Base-by-base conservation (phyloP, 345 rosid genomes). In the Linum lewisii region DNA sequence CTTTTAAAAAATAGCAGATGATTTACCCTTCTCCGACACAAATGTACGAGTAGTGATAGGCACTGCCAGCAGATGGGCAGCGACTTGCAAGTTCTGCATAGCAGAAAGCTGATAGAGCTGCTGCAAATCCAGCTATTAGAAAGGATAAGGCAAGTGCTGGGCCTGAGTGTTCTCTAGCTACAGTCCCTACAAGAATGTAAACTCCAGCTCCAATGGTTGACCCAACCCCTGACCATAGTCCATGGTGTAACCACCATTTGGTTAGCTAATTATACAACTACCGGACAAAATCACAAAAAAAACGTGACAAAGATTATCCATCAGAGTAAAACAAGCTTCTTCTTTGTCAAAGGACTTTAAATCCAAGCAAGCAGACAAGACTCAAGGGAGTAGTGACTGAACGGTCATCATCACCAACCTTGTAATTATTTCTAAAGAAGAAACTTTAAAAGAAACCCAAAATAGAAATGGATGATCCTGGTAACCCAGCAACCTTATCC, bases 1-100 rank as follows among this genome's bases (percentile, higher is more conserved):
- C 4, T 42, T 42, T 7, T 7, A 11, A 11, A 42, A 11, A 42
- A 16, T 16, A 11, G 47, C 9, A 42, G 47, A 42, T 42, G 15
- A 42, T 42, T 42, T 73, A 93, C 99, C 95, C 88, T 80, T 93
- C 99, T 60, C 99, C 99, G 6, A 85, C 77, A 67, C 97, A 93
- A 29, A 93, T 85, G 77, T 93, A 93, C 0, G 99, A 66, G 74
- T 89, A 93, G 53, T 93, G 99, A 79, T 93, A 93, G 57, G 99
- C 99, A 78, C 99, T 93, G 63, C 99, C 99, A 63, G 99, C 99
- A 61, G 99, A 93, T 2, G 99, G 99, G 65, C 95, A 93, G 0
- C 97, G 91, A 69, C 85, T 74, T 55, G 97, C 86, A 53, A 93
- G 94, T 75, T 93, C 99, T 0, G 99, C 99, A 68, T 93, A 93